A percentile compares a stretch with the other conserved stretches of the same genome.
Conservation (phyloP, 2,329 filamentous ascomycete species). For the Lasiodiplodia sp. region DNA sequence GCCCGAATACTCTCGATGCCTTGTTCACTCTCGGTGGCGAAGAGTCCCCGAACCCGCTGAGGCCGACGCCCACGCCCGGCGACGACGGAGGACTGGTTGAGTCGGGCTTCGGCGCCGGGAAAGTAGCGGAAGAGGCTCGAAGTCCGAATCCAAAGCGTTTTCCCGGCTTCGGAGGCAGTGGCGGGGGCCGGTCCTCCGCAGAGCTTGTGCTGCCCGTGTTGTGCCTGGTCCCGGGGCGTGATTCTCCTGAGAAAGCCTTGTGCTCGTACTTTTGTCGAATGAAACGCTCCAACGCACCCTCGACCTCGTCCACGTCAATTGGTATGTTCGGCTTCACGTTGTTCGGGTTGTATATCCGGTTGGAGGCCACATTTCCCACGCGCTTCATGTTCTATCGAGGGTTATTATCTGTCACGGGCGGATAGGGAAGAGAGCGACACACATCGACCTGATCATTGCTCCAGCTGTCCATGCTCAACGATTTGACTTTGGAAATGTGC, state of each 20-base stretch:
- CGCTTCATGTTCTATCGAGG: conserved; percentile 83
- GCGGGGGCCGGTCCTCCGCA: conserved; percentile 61
- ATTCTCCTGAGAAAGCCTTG: conserved; percentile 55
- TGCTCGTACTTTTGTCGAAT: conserved; percentile 94
- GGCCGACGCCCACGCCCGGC: conserved; percentile 40
- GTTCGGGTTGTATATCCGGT: conserved; percentile 87
- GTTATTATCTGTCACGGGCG: conserved; percentile 31
- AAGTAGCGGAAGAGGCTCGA: conserved; percentile 74
- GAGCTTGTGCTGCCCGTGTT: conserved; percentile 65
- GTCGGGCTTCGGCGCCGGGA: conserved; percentile 65
- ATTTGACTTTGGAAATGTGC: conserved; percentile 98
- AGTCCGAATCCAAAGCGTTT: conserved; percentile 70
- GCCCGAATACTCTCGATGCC: conserved; percentile 71
- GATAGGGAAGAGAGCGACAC: conserved; percentile 47
- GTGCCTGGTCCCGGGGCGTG: conserved; percentile 55
- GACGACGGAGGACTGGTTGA: conserved; percentile 58
- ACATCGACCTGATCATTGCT: conserved; percentile 95
- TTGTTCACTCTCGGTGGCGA: conserved; percentile 63
- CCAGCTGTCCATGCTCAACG: conserved; percentile 98
- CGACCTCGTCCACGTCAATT: conserved; percentile 88
- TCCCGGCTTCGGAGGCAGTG: conserved; percentile 66
- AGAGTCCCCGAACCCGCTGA: conserved; percentile 40
- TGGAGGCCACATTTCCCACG: conserved; percentile 84
- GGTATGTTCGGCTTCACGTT: conserved; percentile 84
- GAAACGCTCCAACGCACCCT: conserved; percentile 93